Percentiles rank a stretch among this genome's conserved stretches.
Evolutionary conservation across 2,329 filamentous ascomycete species (phyloP).

Genomic region (Colletotrichum acutatum): DNA sequence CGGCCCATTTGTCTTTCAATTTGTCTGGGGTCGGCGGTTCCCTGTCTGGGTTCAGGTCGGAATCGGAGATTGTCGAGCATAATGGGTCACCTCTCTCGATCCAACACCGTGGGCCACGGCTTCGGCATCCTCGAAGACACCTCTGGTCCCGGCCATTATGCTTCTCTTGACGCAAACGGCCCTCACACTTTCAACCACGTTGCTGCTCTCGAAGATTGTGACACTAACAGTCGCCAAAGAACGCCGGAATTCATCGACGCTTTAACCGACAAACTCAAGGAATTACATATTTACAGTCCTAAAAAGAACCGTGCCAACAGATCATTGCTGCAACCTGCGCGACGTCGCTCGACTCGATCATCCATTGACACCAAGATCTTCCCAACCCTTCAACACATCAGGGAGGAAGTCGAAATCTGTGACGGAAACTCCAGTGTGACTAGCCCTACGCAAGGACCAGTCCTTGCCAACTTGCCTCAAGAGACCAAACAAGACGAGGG

Average conservation of each 20-base stretch:
- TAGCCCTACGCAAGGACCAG: constrained; percentile 26
- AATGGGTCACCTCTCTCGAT: constrained; percentile 28
- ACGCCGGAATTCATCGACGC: constrained; percentile 42
- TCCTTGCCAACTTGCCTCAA: constrained; percentile 7
- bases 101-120: constrained; percentile 19
- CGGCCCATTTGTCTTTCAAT: constrained; percentile 12
- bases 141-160: constrained; percentile 9
- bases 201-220: constrained; percentile 43
- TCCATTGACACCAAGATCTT: constrained; percentile 17
- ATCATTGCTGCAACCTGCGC: constrained; percentile 7
- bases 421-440: constrained; percentile 8
- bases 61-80: constrained; percentile 30
- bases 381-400: constrained; percentile 7
- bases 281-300: constrained; percentile 43
- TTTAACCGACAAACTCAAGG: constrained; percentile 45
- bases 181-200: not conserved
- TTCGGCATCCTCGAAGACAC: constrained; percentile 24
- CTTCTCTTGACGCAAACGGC: constrained; percentile 9
- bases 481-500: constrained; percentile 15
- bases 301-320: constrained; percentile 24
- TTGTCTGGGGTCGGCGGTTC: constrained; percentile 18
- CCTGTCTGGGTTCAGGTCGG: constrained; percentile 26
- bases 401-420: constrained; percentile 19
- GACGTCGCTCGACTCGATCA: constrained; percentile 1
- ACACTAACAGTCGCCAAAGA: constrained; percentile 42